Evolutionary conservation across 2,329 filamentous ascomycete species (phyloP).

Genomic region (Fusarium sambucinum): DNA sequence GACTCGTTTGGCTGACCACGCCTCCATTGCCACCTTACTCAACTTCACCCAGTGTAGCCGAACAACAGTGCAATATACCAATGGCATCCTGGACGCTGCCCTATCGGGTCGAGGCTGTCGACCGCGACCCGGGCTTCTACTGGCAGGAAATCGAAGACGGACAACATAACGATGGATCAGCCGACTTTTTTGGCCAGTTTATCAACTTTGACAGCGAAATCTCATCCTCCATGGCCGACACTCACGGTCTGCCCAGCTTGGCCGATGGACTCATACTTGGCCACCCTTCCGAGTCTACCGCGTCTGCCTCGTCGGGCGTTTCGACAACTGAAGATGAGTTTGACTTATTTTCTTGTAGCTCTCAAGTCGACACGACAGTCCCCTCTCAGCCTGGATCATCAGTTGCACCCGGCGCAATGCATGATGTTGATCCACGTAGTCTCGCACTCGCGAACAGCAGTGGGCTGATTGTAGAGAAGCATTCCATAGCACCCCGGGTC

Average conservation of each 20-base stretch:
- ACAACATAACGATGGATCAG: slow-evolving; percentile 47
- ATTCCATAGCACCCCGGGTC: slow-evolving; percentile 48
- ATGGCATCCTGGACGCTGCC: slow-evolving; percentile 56
- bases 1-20: slow-evolving; percentile 38
- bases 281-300: slow-evolving; percentile 50
- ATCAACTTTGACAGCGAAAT: slow-evolving; percentile 53
- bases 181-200: slow-evolving; percentile 55
- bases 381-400: slow-evolving; percentile 42
- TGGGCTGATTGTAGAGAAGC: slow-evolving; percentile 35
- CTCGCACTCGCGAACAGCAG: slow-evolving; percentile 41
- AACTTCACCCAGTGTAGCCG: slow-evolving; percentile 16
- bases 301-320: slow-evolving; percentile 53
- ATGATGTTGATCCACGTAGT: slow-evolving; percentile 50
- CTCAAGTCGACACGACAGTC: slow-evolving; percentile 46
- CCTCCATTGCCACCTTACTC: slow-evolving; percentile 25
- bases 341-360: slow-evolving; percentile 54
- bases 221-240: slow-evolving; percentile 39
- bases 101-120: slow-evolving; percentile 52
- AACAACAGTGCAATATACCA: slow-evolving; percentile 27
- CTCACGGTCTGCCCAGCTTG: slow-evolving; percentile 42
- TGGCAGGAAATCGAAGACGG: slow-evolving; percentile 52
- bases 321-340: slow-evolving; percentile 53
- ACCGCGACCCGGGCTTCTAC: slow-evolving; percentile 53
- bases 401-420: slow-evolving; percentile 23
- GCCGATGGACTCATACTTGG: slow-evolving; percentile 49